Conservation (phyloP, 2,329 filamentous ascomycete genomes). For the Cladophialophora psammophila region DNA sequence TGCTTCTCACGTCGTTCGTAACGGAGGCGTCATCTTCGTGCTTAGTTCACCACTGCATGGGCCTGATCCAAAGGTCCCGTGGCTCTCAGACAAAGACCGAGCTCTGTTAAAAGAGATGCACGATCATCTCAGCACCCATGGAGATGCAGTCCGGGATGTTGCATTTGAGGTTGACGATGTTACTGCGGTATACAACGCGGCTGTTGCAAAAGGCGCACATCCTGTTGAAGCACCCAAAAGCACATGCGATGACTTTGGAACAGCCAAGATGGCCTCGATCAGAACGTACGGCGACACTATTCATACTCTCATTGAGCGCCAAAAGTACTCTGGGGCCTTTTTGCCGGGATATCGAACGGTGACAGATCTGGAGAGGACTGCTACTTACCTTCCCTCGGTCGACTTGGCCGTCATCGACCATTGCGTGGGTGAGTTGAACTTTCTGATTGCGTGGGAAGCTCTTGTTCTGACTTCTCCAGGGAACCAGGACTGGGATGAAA, state of each 20-base stretch:
- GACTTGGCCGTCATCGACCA: conserved; percentile 83
- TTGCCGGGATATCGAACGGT: conserved; percentile 78
- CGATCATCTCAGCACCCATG: conserved; percentile 82
- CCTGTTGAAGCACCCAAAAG: conserved; percentile 58
- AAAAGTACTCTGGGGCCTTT: conserved; percentile 75
- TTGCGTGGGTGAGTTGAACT: conserved; percentile 72
- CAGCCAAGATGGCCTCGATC: conserved; percentile 78
- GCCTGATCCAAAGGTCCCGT: conserved; percentile 65
- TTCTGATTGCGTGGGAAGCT: neutral
- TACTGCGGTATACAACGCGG: conserved; percentile 76
- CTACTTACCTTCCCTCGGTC: conserved; percentile 66
- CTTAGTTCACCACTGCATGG: conserved; percentile 82
- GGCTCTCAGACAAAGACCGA: conserved; percentile 62
- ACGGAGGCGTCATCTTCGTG: conserved; percentile 79
- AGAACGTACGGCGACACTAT: conserved; percentile 94
- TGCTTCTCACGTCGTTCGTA: conserved; percentile 83
- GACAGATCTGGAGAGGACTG: conserved; percentile 55
- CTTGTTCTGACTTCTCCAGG: conserved; percentile 18
- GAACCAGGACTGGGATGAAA: conserved; percentile 94
- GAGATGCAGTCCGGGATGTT: conserved; percentile 93
- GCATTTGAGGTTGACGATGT: conserved; percentile 94
- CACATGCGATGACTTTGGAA: conserved; percentile 68
- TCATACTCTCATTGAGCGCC: conserved; percentile 83
- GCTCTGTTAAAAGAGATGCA: conserved; percentile 76
- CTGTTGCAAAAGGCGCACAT: conserved; percentile 62